Percentiles rank a stretch among this genome's conserved stretches.
Evolutionary conservation across 805 yeast genomes (phyloP).

Genomic region (Soucietia sequanensis): DNA sequence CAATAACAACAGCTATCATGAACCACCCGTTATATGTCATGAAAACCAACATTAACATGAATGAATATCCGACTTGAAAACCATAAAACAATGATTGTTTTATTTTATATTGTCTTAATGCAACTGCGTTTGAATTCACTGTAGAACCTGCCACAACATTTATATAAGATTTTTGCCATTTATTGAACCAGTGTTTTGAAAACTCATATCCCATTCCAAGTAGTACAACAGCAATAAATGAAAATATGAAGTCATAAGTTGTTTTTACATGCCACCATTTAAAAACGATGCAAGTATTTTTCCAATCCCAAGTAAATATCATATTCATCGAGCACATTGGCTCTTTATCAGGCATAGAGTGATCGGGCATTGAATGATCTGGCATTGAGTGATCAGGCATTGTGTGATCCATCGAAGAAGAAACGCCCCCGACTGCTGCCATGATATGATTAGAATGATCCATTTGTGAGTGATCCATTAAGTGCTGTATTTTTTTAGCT

Average conservation of each 20-base stretch:
- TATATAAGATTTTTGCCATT: conserved; percentile 24
- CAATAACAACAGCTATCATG: conserved; percentile 69
- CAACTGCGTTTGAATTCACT: conserved; percentile 3
- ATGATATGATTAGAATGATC: too few relatives aligned
- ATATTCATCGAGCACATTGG: conserved; percentile 34
- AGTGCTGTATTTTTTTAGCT: too few relatives aligned
- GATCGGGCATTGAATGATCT: neutral
- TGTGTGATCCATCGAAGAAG: too few relatives aligned
- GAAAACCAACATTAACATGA: conserved; percentile 73
- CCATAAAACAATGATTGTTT: conserved; percentile 53
- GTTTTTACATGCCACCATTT: conserved; percentile 77
- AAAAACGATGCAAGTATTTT: conserved; percentile 70
- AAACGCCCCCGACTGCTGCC: too few relatives aligned
- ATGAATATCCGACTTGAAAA: conserved; percentile 65
- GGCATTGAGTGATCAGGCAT: neutral
- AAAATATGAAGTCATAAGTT: conserved; percentile 46
- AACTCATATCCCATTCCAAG: conserved; percentile 63
- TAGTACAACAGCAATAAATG: conserved; percentile 48
- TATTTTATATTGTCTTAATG: conserved; percentile 15
- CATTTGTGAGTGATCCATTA: too few relatives aligned
- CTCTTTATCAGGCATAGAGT: neutral
- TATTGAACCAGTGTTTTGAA: conserved; percentile 28
- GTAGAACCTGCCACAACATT: conserved; percentile 9
- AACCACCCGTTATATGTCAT: conserved; percentile 89
- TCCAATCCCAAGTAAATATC: conserved; percentile 79